Evolutionary conservation across 2,329 filamentous ascomycete genomes (phyloP).

Genomic region (Pseudocercospora fijiensis): DNA sequence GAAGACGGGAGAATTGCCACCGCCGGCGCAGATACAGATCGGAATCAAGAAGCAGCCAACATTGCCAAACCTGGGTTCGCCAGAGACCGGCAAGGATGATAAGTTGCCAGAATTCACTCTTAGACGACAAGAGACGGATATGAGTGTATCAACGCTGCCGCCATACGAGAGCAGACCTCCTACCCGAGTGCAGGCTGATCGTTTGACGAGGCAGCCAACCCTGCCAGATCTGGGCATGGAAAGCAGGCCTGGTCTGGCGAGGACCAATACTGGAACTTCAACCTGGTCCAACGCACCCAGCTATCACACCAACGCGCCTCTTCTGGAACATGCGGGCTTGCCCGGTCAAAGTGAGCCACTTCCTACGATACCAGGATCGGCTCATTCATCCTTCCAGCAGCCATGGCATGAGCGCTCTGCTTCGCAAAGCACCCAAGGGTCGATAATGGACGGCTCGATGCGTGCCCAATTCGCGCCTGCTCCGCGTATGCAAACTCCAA

Average conservation of each 20-base stretch:
- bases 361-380: conserved; percentile 27
- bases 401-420: conserved; percentile 25
- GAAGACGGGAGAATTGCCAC: conserved; percentile 33
- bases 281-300: conserved; percentile 51
- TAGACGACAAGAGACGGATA: conserved; percentile 37
- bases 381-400: conserved; percentile 27
- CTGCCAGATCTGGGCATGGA: conserved; percentile 43
- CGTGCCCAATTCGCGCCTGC: conserved; percentile 12
- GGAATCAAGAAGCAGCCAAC: conserved; percentile 57
- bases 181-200: conserved; percentile 46
- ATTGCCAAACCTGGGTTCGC: conserved; percentile 61
- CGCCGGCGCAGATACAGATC: conserved; percentile 14
- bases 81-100: conserved; percentile 54
- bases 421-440: conserved; percentile 22
- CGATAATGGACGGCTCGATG: conserved; percentile 15
- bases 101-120: conserved; percentile 41
- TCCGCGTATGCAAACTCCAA: conserved; percentile 15
- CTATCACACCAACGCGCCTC: conserved; percentile 63
- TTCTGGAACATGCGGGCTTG: conserved; percentile 59
- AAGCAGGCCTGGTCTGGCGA: conserved; percentile 38
- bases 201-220: conserved; percentile 40
- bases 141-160: conserved; percentile 45
- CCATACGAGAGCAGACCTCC: conserved; percentile 54
- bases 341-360: conserved; percentile 29
- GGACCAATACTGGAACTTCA: conserved; percentile 57